These are phyloP conservation scores for Schizopora paradoxa DNA, from an alignment of 1,284 basidiomycete species.

Conservation along the genomic window DNA sequence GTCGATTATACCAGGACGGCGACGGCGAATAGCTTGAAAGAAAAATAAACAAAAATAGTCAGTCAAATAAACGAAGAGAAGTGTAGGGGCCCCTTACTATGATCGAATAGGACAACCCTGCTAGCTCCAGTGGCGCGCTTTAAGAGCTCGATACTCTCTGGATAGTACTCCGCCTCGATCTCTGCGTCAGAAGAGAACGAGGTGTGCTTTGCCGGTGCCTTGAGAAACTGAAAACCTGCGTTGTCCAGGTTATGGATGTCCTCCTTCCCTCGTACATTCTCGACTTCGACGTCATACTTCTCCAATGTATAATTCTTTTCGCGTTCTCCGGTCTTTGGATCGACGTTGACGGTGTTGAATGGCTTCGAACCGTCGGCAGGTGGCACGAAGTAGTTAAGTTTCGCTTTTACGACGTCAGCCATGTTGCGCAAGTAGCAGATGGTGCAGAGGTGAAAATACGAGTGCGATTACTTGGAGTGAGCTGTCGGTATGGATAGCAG, in stretches of 20 bases:
- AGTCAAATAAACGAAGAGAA: not conserved
- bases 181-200: constrained; percentile 41
- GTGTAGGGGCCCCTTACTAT: constrained; percentile 39
- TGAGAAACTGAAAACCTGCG: constrained; percentile 49
- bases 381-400: constrained; percentile 17
- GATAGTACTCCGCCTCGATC: constrained; percentile 49
- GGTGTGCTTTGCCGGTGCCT: constrained; percentile 37
- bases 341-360: constrained; percentile 1
- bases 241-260: constrained; percentile 42
- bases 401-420: constrained; percentile 11
- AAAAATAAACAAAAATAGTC: not conserved
- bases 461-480: too few species aligned
- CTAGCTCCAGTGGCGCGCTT: constrained; percentile 57
- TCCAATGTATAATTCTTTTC: not conserved
- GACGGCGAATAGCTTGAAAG: constrained; percentile 35
- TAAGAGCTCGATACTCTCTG: constrained; percentile 50
- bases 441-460: too few species aligned
- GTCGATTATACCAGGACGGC: constrained; percentile 32
- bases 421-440: not conserved
- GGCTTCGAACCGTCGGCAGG: constrained; percentile 20
- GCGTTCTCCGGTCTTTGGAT: constrained; percentile 10
- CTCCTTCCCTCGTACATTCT: constrained; percentile 53
- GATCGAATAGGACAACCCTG: constrained; percentile 54
- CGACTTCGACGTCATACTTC: constrained; percentile 29
- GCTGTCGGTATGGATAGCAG: too few species aligned